Percentiles rank a stretch among this genome's conserved stretches.
phyloP scores from a whole-genome alignment of 2,329 filamentous ascomycete species.

The Curvularia sp. region DNA sequence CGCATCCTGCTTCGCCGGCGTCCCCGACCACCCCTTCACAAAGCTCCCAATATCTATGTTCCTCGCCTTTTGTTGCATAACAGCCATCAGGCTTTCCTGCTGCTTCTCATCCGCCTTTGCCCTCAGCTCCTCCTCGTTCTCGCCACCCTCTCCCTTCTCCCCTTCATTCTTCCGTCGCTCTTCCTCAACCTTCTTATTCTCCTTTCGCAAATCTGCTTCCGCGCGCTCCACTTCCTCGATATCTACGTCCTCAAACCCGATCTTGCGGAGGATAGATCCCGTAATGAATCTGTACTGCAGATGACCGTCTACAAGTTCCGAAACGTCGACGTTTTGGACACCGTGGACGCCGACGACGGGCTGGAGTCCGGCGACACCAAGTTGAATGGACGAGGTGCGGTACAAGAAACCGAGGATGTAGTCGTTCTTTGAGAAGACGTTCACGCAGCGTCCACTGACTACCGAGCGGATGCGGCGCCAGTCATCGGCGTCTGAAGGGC shows the following conservation, averaged over 20 bases:
- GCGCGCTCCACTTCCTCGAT: conserved; percentile 55
- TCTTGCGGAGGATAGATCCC: conserved; percentile 59
- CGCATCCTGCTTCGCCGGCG: conserved; percentile 4
- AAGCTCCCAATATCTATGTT: conserved; percentile 26
- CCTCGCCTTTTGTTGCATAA: conserved; percentile 53
- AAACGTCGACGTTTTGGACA: conserved; percentile 65
- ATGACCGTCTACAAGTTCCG: conserved; percentile 59
- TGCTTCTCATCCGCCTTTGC: conserved; percentile 55
- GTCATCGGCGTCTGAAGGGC: conserved; percentile 72
- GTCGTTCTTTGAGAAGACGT: conserved; percentile 87
- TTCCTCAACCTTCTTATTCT: conserved; percentile 41
- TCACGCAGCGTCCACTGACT: conserved; percentile 82
- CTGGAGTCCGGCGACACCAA: conserved; percentile 84
- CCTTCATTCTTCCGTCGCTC: conserved; percentile 27
- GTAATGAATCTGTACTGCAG: conserved; percentile 59
- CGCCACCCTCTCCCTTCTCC: conserved; percentile 27
- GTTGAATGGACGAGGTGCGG: conserved; percentile 79
- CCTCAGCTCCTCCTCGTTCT: conserved; percentile 49
- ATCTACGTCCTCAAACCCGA: conserved; percentile 62
- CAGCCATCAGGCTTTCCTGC: conserved; percentile 52
- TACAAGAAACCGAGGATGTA: conserved; percentile 88
- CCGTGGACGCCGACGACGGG: conserved; percentile 71
- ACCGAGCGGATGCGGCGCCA: conserved; percentile 81
- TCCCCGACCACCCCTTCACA: conserved; percentile 11
- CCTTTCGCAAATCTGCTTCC: conserved; percentile 53